A percentile compares a stretch with the other conserved stretches of the same genome.
Evolutionary conservation across 1,284 basidiomycete genomes (phyloP).

Genomic region (Ustilago shanxiensis): DNA sequence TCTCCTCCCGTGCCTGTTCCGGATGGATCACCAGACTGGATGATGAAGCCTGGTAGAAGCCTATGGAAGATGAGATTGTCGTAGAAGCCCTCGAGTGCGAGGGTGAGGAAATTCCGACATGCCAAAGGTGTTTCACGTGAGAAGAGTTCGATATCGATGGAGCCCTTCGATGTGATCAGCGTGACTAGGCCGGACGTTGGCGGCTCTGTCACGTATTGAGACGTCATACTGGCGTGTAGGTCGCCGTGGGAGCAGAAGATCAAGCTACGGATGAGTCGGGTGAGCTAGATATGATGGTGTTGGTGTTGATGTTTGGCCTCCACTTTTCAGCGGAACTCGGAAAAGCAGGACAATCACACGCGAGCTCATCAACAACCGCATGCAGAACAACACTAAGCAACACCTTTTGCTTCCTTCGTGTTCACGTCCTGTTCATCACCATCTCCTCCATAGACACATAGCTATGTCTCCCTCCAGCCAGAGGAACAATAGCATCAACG

Average conservation of each 20-base stretch:
- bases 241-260: not conserved
- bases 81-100: slow-evolving; percentile 95
- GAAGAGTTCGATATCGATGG: slow-evolving; percentile 84
- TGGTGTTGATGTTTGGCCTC: slow-evolving; percentile 13
- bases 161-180: slow-evolving; percentile 82
- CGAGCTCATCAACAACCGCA: slow-evolving; percentile 7
- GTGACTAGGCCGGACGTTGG: slow-evolving; percentile 86
- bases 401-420: not conserved
- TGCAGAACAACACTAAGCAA: slow-evolving; percentile 1
- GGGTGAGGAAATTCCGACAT: slow-evolving; percentile 89
- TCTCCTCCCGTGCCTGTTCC: slow-evolving; percentile 87
- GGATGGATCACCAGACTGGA: slow-evolving; percentile 95
- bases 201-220: slow-evolving; percentile 66
- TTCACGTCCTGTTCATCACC: not conserved
- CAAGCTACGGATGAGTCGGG: not conserved
- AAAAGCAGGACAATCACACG: slow-evolving; percentile 1
- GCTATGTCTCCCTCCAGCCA: not conserved
- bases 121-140: slow-evolving; percentile 93
- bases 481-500: not conserved
- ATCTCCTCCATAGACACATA: not conserved
- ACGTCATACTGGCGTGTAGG: slow-evolving; percentile 21
- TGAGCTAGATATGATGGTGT: slow-evolving; percentile 9
- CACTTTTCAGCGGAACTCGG: slow-evolving; percentile 23
- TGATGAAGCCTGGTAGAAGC: slow-evolving; percentile 86
- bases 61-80: slow-evolving; percentile 94